Percentiles rank a stretch among this genome's conserved stretches.
Conservation (phyloP, 1,284 basidiomycete genomes). For the Coniferiporia sulphurascens region DNA sequence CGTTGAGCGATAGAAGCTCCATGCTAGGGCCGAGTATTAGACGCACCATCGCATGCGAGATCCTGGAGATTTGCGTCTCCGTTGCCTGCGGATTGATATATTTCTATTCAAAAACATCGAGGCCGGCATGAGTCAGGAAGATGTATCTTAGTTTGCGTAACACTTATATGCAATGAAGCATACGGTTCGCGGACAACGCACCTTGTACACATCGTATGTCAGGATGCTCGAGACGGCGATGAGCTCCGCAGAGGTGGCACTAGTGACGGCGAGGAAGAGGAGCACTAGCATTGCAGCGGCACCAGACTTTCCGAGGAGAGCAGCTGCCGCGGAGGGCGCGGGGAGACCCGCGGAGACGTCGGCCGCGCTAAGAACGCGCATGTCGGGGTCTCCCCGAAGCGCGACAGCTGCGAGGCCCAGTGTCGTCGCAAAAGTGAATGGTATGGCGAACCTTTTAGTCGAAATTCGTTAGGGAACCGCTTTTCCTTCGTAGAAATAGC, state of each 20-base stretch:
- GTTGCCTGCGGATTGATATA: conserved; percentile 58
- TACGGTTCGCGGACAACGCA: conserved; percentile 14
- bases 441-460: conserved; percentile 66
- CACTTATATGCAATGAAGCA: neutral
- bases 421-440: conserved; percentile 76
- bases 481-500: neutral
- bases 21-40: conserved; percentile 5
- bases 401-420: conserved; percentile 82
- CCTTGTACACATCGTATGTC: conserved; percentile 75
- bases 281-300: conserved; percentile 68
- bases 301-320: conserved; percentile 72
- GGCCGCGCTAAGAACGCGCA: conserved; percentile 49
- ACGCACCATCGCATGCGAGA: conserved; percentile 41
- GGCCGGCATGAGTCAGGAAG: neutral
- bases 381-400: conserved; percentile 65
- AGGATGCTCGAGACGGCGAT: conserved; percentile 81
- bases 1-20: conserved; percentile 3
- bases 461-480: neutral
- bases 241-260: conserved; percentile 83
- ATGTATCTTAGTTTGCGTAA: neutral
- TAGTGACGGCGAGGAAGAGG: conserved; percentile 81
- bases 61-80: conserved; percentile 51
- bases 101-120: conserved; percentile 25
- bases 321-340: conserved; percentile 75
- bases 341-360: conserved; percentile 84